These are phyloP conservation scores for Desmodesmus armatus DNA, from an alignment of 139 green algal genomes.

Conservation along the genomic window DNA sequence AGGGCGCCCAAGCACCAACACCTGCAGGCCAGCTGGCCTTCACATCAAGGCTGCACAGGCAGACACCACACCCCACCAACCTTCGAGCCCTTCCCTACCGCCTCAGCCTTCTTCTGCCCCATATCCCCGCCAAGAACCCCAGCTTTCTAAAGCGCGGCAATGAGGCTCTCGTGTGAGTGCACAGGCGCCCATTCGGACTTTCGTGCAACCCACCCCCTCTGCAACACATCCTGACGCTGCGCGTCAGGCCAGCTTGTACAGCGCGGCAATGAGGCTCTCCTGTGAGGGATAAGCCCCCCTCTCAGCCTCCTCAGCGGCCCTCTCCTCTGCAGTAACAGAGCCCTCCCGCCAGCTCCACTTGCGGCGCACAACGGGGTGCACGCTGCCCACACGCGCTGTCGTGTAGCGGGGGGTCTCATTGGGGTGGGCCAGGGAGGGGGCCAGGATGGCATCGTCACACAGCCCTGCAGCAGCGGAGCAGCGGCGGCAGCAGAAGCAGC, in stretches of 20 bases:
- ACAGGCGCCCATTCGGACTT: too few relatives aligned
- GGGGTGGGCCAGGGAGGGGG: neutral
- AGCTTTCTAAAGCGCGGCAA: too few relatives aligned
- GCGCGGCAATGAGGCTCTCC: conserved; percentile 34
- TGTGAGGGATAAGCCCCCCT: neutral
- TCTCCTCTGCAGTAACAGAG: conserved; percentile 40
- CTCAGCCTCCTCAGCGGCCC: conserved; percentile 3
- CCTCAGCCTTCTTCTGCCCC: too few relatives aligned
- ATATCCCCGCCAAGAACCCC: too few relatives aligned
- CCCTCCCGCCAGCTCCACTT: conserved; percentile 48
- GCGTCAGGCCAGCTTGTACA: conserved; percentile 41
- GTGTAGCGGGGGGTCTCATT: conserved; percentile 19
- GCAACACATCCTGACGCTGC: too few relatives aligned
- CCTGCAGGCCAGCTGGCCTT: too few relatives aligned
- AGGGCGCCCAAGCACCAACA: too few relatives aligned
- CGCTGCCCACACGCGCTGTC: neutral
- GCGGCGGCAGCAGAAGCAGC: neutral
- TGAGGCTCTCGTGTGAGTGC: too few relatives aligned
- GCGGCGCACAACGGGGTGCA: conserved; percentile 39
- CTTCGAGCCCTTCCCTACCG: too few relatives aligned
- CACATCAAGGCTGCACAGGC: too few relatives aligned
- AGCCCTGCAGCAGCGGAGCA: neutral
- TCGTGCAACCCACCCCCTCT: too few relatives aligned
- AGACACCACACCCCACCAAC: too few relatives aligned
- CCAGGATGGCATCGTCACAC: conserved; percentile 2